Base-by-base conservation (phyloP, 805 yeast genomes). In the Brettanomyces custersianus region DNA sequence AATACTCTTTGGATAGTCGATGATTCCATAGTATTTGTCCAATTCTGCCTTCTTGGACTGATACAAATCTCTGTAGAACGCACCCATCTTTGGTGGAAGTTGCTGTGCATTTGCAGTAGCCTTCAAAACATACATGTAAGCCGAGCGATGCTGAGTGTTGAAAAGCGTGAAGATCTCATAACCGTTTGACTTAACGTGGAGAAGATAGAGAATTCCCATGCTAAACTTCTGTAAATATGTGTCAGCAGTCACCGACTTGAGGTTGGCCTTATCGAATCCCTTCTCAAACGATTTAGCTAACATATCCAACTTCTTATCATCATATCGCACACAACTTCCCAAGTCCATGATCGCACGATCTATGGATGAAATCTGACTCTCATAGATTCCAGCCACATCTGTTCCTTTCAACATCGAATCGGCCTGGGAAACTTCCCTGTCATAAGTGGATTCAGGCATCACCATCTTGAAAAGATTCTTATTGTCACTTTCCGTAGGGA, bases 201-300 rank as follows among this genome's bases (percentile, higher is more conserved):
- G 63, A 35, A 86, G 49, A 48, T 81, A 83, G 4, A 80, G 59
- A 9, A 78, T 60, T 29, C 73, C 77, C 65, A 79, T 63, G 5
- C 63, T 56, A 44, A 80, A 74, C 25, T 66, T 58, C 34, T 63
- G 58, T 43, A 86, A 58, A 47, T 86, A 85, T 29, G 63, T 56
- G 4, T 63, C 66, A 11, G 70, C 51, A 4, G 74, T 72, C 5
- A 69, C 59, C 36, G 59, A 52, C 20, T 62, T 60, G 37, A 73
- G 54, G 54, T 78, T 77, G 34, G 72, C 72, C 38, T 72, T 51
- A 11, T 80, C 74, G 56, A 94, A 94, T 1, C 98, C 98, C 40
- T 72, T 70, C 46, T 84, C 87, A 39, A 92, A 61, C 20, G 96
- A 94, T 48, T 71, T 74, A 6, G 96, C 94, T 8, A 94, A 62